A percentile compares a stretch with the other conserved stretches of the same genome.
These are phyloP conservation scores for Aegle marmelos DNA, from an alignment of 345 rosid genomes.

Conservation along the genomic window DNA sequence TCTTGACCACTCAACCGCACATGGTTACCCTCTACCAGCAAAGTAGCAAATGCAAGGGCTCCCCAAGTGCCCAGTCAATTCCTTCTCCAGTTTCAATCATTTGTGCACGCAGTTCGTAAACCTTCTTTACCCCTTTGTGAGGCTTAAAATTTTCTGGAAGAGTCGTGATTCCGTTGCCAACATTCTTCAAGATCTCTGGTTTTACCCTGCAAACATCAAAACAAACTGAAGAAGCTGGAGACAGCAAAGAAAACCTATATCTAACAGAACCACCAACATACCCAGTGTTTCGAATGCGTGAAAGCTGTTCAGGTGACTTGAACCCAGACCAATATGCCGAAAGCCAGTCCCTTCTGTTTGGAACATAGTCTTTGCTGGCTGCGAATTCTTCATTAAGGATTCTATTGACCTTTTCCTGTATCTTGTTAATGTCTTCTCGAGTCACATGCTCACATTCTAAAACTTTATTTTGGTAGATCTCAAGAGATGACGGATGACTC, in stretches of 20 bases:
- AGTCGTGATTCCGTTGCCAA: slow-evolving; percentile 67
- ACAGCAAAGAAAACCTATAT: neutral
- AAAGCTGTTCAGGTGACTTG: slow-evolving; percentile 78
- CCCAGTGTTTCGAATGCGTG: slow-evolving; percentile 81
- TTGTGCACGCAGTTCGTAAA: slow-evolving; percentile 67
- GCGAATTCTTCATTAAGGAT: slow-evolving; percentile 72
- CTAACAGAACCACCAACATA: slow-evolving; percentile 17
- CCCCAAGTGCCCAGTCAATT: slow-evolving; percentile 83
- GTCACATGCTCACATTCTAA: slow-evolving; percentile 63
- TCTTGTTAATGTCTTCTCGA: slow-evolving; percentile 48
- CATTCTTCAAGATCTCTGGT: slow-evolving; percentile 79
- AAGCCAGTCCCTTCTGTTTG: slow-evolving; percentile 75
- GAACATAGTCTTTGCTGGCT: slow-evolving; percentile 73
- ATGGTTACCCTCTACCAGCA: slow-evolving; percentile 84
- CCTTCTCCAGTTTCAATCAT: slow-evolving; percentile 85
- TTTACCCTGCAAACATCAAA: slow-evolving; percentile 52
- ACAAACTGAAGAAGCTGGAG: neutral
- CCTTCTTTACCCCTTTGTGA: slow-evolving; percentile 76
- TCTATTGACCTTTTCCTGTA: slow-evolving; percentile 57
- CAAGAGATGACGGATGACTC: slow-evolving; percentile 67
- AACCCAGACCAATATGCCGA: slow-evolving; percentile 80
- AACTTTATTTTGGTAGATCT: slow-evolving; percentile 60
- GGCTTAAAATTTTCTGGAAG: slow-evolving; percentile 73
- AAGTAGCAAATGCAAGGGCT: slow-evolving; percentile 82
- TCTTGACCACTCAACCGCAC: slow-evolving; percentile 90